A percentile compares a stretch with the other conserved stretches of the same genome.
Conservation (phyloP, 176 grass and related monocot species). For the Urochloa ruziziensis region DNA sequence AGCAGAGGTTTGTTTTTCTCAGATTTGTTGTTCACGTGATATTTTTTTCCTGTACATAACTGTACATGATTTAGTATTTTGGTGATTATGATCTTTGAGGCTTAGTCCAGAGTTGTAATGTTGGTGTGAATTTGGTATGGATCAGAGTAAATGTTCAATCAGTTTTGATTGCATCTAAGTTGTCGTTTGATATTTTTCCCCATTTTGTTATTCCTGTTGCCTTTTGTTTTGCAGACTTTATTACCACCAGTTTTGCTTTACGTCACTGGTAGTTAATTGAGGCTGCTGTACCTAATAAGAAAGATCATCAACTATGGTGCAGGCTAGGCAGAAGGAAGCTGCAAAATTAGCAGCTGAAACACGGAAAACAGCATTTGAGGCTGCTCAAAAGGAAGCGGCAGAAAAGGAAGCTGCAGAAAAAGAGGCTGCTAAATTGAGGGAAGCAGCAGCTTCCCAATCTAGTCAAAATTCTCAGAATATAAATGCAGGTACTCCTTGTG, state of each 20-base stretch:
- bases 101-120: constrained; percentile 9
- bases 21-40: neutral
- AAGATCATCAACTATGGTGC: constrained; percentile 25
- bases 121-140: neutral
- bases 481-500: constrained; percentile 16
- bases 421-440: constrained; percentile 26
- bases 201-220: neutral
- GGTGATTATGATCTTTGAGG: neutral
- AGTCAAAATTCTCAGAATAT: constrained; percentile 28
- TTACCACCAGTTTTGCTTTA: constrained; percentile 1
- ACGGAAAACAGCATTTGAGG: constrained; percentile 56
- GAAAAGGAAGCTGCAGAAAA: constrained; percentile 62
- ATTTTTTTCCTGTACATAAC: neutral
- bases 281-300: constrained; percentile 5
- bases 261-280: constrained; percentile 12
- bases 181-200: neutral
- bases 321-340: constrained; percentile 69
- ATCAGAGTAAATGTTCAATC: constrained; percentile 7
- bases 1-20: constrained; percentile 63
- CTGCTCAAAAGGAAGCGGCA: constrained; percentile 66
- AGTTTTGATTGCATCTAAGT: neutral
- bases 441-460: constrained; percentile 37
- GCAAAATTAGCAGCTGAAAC: constrained; percentile 78
- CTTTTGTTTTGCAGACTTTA: neutral
- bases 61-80: neutral